Evolutionary conservation across 164 flowering plant species (phyloP), one percentile per base, ranked within the genome.

Genomic region (Akebia trifoliata): DNA sequence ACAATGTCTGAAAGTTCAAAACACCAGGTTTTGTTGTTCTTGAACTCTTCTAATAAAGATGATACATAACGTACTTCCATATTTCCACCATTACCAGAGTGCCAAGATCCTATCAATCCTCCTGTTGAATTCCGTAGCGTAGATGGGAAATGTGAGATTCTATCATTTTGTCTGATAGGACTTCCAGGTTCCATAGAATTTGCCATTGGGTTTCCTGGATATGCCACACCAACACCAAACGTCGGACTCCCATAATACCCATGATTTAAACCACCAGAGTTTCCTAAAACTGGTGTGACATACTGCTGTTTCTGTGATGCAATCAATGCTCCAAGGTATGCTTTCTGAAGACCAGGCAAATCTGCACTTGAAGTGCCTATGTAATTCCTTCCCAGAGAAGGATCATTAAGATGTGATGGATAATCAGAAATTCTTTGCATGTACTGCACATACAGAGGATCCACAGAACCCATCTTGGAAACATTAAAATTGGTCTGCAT

Each of bases 1-100:
- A 61, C 71, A 70, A 93, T 78, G 29, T 93, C 96, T 4, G 86
- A 72, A 26, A 93, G 84, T 62, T 93, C 96, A 72, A 87, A 80
- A 63, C 76, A 64, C 58, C 70, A 73, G 45, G 76, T 68, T 69
- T 90, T 90, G 65, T 77, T 86, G 73, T 64, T 80, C 76, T 93
- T 93, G 67, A 86, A 77, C 72, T 82, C 88, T 61, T 87, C 97
- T 35, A 87, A 47, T 59, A 83, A 66, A 15, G 85, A 74, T 47
- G 90, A 77, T 18, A 50, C 58, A 53, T 55, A 65, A 46, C 64
- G 68, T 59, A 75, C 84, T 36, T 77, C 84, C 60, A 73, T 24
- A 39, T 59, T 71, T 54, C 59, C 70, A 55, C 74, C 72, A 71
- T 59, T 65, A 53, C 66, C 80, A n/a, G 79, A 50, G 46, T 65